Base-by-base conservation (phyloP, 345 rosid species). In the Aquilaria yunnanensis region DNA sequence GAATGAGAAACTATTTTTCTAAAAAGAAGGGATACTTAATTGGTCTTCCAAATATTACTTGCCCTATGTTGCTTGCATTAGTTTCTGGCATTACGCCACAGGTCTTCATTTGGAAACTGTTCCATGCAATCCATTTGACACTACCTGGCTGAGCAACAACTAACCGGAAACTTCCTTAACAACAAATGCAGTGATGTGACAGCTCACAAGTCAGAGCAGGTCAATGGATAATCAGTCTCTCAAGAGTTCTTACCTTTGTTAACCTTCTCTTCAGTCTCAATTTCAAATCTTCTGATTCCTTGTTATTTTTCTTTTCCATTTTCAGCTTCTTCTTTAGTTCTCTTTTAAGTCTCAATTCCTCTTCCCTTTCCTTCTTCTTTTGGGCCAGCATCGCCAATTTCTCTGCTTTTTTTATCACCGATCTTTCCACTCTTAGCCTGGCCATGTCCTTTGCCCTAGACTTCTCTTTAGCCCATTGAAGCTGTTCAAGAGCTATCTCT, bases 211-310 rank as follows among this genome's bases (percentile, higher is more conserved):
- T 16, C 23, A 16, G 23, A 16, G 23, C 23, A 16, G 23, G 23
- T 16, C 23, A 16, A 16, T 16, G 23, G 23, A 16, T 16, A 16
- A 16, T 16, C 23, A 16, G 23, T 16, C 23, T 70, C 49, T 43
- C 29, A 51, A n/a, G 48, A 60, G 48, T n/a, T 32, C 45, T 61
- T 81, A 91, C 96, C 93, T 78, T 88, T 58, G 78, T 74, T 62
- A 86, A 78, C 71, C 68, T 84, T 67, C 69, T 75, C 68, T 77
- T 80, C 11, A 86, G 88, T 60, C 68, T 83, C 64, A 72, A 70
- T 52, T 2, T 45, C 55, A 74, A 58, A 63, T 37, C 66, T 49
- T 61, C 67, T 23, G 37, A 54, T 50, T 78, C 64, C 52, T 63
- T 71, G 68, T 61, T 66, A 49, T 55, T 33, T 67, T 73, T 59